Percentiles rank a stretch among this genome's conserved stretches.
Evolutionary conservation across 257 asterid genomes (phyloP).

Genomic region (Mitragyna speciosa): DNA sequence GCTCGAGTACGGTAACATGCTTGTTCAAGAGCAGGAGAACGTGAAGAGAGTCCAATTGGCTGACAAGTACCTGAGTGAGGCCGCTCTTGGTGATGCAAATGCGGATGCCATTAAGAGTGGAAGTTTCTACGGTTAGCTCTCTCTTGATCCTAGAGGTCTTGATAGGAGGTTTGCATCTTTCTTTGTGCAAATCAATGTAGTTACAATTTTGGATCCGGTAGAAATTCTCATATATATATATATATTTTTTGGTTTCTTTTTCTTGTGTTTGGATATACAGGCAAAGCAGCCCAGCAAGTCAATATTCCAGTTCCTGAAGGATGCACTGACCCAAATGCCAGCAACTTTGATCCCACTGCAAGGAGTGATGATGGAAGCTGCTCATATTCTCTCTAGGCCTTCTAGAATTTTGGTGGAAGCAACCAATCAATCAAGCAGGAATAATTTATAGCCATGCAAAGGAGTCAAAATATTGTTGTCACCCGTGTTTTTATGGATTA

Average conservation of each 20-base stretch:
- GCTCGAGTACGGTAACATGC: constrained; percentile 72
- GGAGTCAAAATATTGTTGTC: constrained; percentile 2
- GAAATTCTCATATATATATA: background rate
- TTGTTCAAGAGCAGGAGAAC: constrained; percentile 78
- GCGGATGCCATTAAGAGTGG: constrained; percentile 55
- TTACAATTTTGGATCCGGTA: background rate
- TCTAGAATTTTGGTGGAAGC: background rate
- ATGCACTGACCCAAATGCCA: constrained; percentile 62
- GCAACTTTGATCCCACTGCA: constrained; percentile 61
- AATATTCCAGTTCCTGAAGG: constrained; percentile 56
- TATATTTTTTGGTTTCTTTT: background rate
- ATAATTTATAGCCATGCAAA: constrained; percentile 3
- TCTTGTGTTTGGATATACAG: constrained; percentile 15
- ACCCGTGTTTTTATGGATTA: constrained; percentile 11
- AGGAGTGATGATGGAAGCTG: constrained; percentile 72
- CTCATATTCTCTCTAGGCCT: constrained; percentile 26
- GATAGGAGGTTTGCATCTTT: constrained; percentile 23
- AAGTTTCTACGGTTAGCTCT: constrained; percentile 46
- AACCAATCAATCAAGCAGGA: background rate
- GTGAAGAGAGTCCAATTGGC: constrained; percentile 91
- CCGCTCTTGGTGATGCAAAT: constrained; percentile 88
- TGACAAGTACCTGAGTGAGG: constrained; percentile 61
- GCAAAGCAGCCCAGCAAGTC: constrained; percentile 55
- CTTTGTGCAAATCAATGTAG: background rate
- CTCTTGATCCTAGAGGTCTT: constrained; percentile 21